Percentiles rank a stretch among this genome's conserved stretches.
Conservation (phyloP, 2,329 filamentous ascomycete genomes). For the Penicillium sp. region DNA sequence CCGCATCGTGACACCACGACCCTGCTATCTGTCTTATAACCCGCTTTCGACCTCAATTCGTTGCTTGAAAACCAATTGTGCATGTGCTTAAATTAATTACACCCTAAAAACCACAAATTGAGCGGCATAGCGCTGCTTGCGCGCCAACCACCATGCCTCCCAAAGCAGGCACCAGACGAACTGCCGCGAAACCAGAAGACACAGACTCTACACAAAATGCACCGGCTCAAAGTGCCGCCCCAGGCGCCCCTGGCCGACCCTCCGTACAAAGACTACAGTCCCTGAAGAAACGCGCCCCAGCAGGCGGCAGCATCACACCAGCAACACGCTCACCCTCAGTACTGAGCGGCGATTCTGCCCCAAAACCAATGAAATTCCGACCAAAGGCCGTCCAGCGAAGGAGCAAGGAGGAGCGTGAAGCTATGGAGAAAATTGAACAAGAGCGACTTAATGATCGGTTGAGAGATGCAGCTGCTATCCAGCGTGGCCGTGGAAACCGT, state of each 20-base stretch:
- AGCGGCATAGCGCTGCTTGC: not conserved
- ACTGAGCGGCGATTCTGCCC: conserved; percentile 30
- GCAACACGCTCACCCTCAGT: conserved; percentile 23
- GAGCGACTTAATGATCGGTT: conserved; percentile 42
- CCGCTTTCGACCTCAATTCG: not conserved
- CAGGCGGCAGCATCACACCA: conserved; percentile 37
- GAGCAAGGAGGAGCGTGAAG: conserved; percentile 49
- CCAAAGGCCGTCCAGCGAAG: conserved; percentile 44
- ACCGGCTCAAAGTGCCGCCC: conserved; percentile 12
- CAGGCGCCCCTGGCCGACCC: conserved; percentile 28
- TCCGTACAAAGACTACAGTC: conserved; percentile 46
- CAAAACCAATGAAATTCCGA: conserved; percentile 45
- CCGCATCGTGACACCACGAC: not conserved
- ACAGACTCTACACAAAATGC: conserved; percentile 12
- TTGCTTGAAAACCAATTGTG: too few relatives aligned
- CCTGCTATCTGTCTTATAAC: not conserved
- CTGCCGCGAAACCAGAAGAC: conserved; percentile 13
- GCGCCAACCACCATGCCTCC: conserved; percentile 3
- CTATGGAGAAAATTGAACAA: conserved; percentile 43
- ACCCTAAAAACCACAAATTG: not conserved
- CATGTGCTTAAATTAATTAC: not conserved
- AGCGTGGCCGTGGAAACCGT: conserved; percentile 33
- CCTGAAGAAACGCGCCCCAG: conserved; percentile 39
- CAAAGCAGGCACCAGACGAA: conserved; percentile 21
- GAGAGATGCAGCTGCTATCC: conserved; percentile 42